Percentiles rank a stretch among this genome's conserved stretches.
Evolutionary conservation across 2,329 filamentous ascomycete species (phyloP).

Genomic region (Aurifilum marmelostoma): DNA sequence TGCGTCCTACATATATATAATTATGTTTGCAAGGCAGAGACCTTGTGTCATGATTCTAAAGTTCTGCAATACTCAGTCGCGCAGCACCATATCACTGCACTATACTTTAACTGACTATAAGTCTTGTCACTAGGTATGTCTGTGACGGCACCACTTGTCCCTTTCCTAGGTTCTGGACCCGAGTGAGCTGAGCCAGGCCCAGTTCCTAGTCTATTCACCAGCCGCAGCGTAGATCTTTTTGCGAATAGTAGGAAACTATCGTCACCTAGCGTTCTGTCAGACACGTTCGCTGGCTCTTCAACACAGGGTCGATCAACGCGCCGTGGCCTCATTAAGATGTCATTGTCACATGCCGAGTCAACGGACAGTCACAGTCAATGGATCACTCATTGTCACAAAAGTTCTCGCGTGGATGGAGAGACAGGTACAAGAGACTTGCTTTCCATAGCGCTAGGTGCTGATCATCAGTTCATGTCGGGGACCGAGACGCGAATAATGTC

Average conservation of each 20-base stretch:
- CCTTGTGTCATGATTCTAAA: background rate
- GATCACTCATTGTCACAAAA: background rate
- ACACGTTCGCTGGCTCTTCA: background rate
- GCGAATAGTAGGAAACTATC: background rate
- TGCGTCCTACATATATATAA: background rate
- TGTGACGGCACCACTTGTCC: background rate
- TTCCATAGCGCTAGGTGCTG: background rate
- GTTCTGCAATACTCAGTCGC: background rate
- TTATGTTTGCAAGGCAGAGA: background rate
- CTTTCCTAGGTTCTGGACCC: background rate
- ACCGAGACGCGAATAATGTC: background rate
- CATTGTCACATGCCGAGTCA: background rate
- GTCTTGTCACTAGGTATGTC: background rate
- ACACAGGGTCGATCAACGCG: background rate
- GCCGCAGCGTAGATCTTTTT: background rate
- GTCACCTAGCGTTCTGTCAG: background rate
- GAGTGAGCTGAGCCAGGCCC: background rate
- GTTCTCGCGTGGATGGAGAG: background rate
- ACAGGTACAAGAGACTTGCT: no score
- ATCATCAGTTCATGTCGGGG: background rate
- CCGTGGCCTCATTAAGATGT: no score
- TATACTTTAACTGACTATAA: background rate
- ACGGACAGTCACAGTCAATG: background rate
- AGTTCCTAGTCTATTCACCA: background rate
- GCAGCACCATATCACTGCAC: background rate